A percentile compares a stretch with the other conserved stretches of the same genome.
phyloP scores from a whole-genome alignment of 257 asterid species.

The Oldenlandia corymbosa region DNA sequence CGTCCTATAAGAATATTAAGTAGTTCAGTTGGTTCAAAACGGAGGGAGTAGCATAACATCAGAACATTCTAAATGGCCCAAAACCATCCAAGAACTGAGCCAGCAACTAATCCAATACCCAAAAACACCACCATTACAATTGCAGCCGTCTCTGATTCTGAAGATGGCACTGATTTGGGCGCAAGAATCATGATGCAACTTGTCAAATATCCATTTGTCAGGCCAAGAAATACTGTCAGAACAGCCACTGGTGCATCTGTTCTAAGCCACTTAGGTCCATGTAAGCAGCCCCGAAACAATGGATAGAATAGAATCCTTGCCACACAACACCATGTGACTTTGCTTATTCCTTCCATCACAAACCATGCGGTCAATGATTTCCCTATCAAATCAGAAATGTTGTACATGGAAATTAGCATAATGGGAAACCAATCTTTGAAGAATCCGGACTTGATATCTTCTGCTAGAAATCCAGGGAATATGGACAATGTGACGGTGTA shows the following conservation, averaged over 20 bases:
- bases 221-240: conserved; percentile 52
- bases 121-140: conserved; percentile 61
- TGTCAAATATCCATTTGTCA: conserved; percentile 72
- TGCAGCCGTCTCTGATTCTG: conserved; percentile 70
- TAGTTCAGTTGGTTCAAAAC: too few species aligned
- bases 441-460: conserved; percentile 39
- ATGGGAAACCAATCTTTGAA: conserved; percentile 73
- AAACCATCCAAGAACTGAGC: conserved; percentile 69
- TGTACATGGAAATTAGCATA: conserved; percentile 45
- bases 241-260: conserved; percentile 52
- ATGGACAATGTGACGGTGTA: conserved; percentile 70
- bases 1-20: too few species aligned
- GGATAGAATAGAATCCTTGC: conserved; percentile 65
- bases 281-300: conserved; percentile 50
- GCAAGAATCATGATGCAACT: conserved; percentile 78
- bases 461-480: conserved; percentile 71
- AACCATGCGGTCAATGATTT: conserved; percentile 49
- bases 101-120: conserved; percentile 57
- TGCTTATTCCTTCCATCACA: conserved; percentile 29
- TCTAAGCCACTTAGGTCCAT: conserved; percentile 75
- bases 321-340: conserved; percentile 57
- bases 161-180: conserved; percentile 48
- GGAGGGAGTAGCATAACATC: too few species aligned
- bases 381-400: conserved; percentile 57
- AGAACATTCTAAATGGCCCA: conserved; percentile 46